Base-by-base conservation (phyloP, 2,329 filamentous ascomycete genomes). In the Graphilbum fragrans region DNA sequence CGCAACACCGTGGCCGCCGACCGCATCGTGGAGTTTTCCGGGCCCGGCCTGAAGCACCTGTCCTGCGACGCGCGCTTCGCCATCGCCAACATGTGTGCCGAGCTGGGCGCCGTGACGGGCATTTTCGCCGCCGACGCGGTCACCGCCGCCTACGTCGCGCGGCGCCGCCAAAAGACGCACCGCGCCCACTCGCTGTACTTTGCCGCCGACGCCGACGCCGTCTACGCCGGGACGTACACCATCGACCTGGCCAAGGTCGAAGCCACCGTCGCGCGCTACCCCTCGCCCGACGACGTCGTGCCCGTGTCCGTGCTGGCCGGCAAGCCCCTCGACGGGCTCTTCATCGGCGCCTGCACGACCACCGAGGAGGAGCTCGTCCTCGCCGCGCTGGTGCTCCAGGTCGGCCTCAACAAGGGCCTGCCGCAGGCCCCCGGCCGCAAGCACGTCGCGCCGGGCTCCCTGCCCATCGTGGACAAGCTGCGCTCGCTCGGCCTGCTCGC, bases 321-420 rank as follows among this genome's bases (percentile, higher is more conserved):
- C 1, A 58, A 53, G 32, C 16, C 47, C 1, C 49, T 67, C 3
- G 62, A 67, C 38, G 65, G 64, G 2, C 59, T 57, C 40, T 68
- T 68, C 47, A 67, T 68, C 19, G 65, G 65, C 2, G 65, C 65
- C 2, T 68, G 64, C 47, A 68, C 65, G 2, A 67, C 64, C 1
- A 54, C 64, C 0, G 62, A 66, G 40, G 64, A 67, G 47, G 64
- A 68, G 41, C 49, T 67, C 2, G 56, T 67, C 12, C 50, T 67
- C 5, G 64, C 53, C 0, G 63, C 58, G 0, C 50, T 67, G 5
- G 60, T 67, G 3, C 53, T 68, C 0, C 52, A 62, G 40, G 52
- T 52, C 7, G 64, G 62, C 0, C 43, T 67, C 9, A 50, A 56
- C 19, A 50, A 46, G 20, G 59, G 58, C 2, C 41, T 55, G 39